Base-by-base conservation (phyloP, 768 basidiomycete genomes). In the Boletus reticulatus region DNA sequence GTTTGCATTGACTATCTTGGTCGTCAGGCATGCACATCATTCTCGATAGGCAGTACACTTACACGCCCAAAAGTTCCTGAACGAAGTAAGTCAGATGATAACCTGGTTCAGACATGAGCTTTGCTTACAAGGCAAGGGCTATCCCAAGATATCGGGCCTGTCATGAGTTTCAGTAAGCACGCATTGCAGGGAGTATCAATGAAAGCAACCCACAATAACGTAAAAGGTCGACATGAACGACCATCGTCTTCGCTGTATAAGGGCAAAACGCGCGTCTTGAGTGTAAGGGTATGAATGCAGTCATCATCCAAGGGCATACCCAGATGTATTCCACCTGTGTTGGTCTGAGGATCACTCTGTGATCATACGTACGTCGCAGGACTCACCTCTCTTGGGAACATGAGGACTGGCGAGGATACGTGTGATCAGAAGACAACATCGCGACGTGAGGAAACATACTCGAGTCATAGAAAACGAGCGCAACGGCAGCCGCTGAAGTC, bases 321-420 rank as follows among this genome's bases (percentile, higher is more conserved):
- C 63, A 65, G 14, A 65, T 43, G 37, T 60, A 42, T 57, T 66
- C 48, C 24, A 58, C 58, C 61, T 65, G 20, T 31, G 16, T 16
- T n/a, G 4, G 14, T 24, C 19, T 58, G 43, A 53, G 45, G 13
- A 55, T 44, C 22, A 2, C n/a, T 24, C 19, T 13, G 24, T 44
- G 4, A 22, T 2, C 13, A 11, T 4, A 4, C 27, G 29, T 20
- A 53, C 8, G 20, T 10, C 31, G 3, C 11, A 16, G 13, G 10
- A 43, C 60, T 47, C 38, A 59, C 63, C 63, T 62, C 64, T 52
- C 61, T 56, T 20, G 57, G 50, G 39, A 65, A 65, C 57, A 65
- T 52, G 53, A 65, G 52, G 14, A 52, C 61, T 65, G 12, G 22
- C 17, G 47, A 29, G 20, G 34, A 31, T 14, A 42, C 8, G 10